These are phyloP conservation scores for Venturiaceae sp. DNA, from an alignment of 2,329 filamentous ascomycete species.

Conservation along the genomic window DNA sequence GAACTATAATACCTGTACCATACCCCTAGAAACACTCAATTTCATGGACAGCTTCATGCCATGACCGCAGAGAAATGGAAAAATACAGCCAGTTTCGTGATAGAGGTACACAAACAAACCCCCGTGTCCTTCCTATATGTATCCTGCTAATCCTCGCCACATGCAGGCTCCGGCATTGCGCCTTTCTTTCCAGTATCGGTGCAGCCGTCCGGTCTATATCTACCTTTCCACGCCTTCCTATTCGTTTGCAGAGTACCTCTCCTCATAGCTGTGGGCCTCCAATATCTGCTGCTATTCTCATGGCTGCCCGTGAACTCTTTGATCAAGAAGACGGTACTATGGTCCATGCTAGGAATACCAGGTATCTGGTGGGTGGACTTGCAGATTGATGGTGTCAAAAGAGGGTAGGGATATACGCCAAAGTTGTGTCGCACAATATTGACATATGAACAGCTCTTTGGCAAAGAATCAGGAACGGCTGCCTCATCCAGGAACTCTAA, in stretches of 20 bases:
- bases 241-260: conserved; percentile 75
- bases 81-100: conserved; percentile 92
- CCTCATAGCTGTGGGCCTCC: conserved; percentile 54
- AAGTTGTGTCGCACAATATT: not conserved
- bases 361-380: conserved; percentile 98
- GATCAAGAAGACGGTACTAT: conserved; percentile 74
- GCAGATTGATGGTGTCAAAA: conserved; percentile 94
- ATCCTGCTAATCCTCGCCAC: not conserved
- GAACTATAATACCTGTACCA: not conserved
- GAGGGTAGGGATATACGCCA: conserved; percentile 48
- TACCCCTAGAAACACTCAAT: no score
- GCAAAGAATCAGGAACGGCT: conserved; percentile 64
- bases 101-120: conserved; percentile 49
- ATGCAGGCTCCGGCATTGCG: conserved; percentile 80
- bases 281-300: conserved; percentile 76
- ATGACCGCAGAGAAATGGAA: conserved; percentile 54
- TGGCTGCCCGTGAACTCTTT: conserved; percentile 63
- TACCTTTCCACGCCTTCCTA: conserved; percentile 58
- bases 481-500: conserved; percentile 69
- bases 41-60: not conserved
- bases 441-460: conserved; percentile 39
- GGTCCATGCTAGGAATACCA: conserved; percentile 77
- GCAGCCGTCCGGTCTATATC: conserved; percentile 51
- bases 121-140: not conserved
- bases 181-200: conserved; percentile 81